A percentile compares a stretch with the other conserved stretches of the same genome.
phyloP scores from a whole-genome alignment of 345 rosid species.

The Boechera retrofracta region DNA sequence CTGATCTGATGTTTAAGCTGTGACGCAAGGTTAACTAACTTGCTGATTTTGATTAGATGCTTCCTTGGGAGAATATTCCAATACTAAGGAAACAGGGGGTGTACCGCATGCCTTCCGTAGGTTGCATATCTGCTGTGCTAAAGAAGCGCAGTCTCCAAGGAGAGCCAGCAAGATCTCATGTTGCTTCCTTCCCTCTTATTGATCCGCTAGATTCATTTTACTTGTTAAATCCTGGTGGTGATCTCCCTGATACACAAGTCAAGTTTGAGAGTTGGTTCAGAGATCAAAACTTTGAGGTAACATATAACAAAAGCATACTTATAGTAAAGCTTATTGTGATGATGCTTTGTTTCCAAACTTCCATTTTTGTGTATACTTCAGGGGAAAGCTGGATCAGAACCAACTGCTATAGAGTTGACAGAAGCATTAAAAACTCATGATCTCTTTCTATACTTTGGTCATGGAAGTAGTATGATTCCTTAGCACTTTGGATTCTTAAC shows the following conservation, averaged over 20 bases:
- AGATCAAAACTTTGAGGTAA: conserved; percentile 83
- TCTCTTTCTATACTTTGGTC: conserved; percentile 89
- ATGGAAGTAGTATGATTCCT: conserved; percentile 82
- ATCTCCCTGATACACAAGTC: conserved; percentile 64
- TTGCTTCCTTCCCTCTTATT: conserved; percentile 64
- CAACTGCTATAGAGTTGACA: conserved; percentile 69
- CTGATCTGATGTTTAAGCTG: background rate
- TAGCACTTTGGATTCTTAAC: background rate
- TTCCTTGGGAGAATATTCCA: conserved; percentile 98
- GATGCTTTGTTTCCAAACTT: conserved; percentile 6
- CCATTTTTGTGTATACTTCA: conserved; percentile 35
- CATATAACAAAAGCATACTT: conserved; percentile 14
- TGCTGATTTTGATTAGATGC: conserved; percentile 65
- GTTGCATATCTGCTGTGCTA: conserved; percentile 63
- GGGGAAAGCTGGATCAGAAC: conserved; percentile 91
- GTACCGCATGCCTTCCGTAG: conserved; percentile 96
- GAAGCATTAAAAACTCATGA: conserved; percentile 78
- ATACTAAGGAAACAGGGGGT: conserved; percentile 82
- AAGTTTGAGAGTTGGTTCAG: conserved; percentile 85
- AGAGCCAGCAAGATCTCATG: conserved; percentile 48
- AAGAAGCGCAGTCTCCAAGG: conserved; percentile 53
- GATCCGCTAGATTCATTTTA: conserved; percentile 94
- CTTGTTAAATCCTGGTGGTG: conserved; percentile 89
- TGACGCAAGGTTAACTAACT: conserved; percentile 24
- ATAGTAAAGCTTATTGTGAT: conserved; percentile 6